A percentile compares a stretch with the other conserved stretches of the same genome.
These are phyloP conservation scores for Xylariaceae sp. DNA, from an alignment of 2,329 filamentous ascomycete species.

Conservation along the genomic window DNA sequence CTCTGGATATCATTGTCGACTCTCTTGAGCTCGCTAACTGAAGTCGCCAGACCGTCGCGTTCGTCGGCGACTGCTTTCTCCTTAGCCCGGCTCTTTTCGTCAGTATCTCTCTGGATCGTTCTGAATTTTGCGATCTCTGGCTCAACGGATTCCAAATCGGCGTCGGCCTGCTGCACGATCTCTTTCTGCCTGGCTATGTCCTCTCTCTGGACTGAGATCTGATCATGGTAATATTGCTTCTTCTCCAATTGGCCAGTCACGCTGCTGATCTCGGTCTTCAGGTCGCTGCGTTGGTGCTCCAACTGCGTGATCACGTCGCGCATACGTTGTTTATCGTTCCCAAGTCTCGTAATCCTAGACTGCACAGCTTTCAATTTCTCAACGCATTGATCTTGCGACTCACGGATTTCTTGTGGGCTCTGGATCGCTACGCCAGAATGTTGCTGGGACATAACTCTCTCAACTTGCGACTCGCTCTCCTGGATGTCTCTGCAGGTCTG, in stretches of 20 bases:
- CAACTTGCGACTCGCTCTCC: slow-evolving; percentile 68
- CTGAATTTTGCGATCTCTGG: slow-evolving; percentile 74
- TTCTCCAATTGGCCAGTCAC: slow-evolving; percentile 75
- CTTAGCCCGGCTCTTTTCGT: slow-evolving; percentile 64
- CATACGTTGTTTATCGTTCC: slow-evolving; percentile 65
- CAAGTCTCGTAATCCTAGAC: slow-evolving; percentile 60
- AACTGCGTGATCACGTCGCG: slow-evolving; percentile 64
- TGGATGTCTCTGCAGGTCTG: slow-evolving; percentile 69
- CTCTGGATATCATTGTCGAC: slow-evolving; percentile 73
- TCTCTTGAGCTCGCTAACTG: slow-evolving; percentile 70
- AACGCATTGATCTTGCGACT: slow-evolving; percentile 62
- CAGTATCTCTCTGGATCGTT: slow-evolving; percentile 71
- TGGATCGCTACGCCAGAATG: slow-evolving; percentile 60
- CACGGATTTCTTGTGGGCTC: slow-evolving; percentile 79
- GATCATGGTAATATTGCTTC: slow-evolving; percentile 65
- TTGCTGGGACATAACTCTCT: slow-evolving; percentile 71
- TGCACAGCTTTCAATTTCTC: slow-evolving; percentile 66
- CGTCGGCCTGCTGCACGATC: slow-evolving; percentile 64
- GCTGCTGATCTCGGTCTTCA: slow-evolving; percentile 66
- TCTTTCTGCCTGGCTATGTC: slow-evolving; percentile 66
- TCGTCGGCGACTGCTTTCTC: slow-evolving; percentile 70
- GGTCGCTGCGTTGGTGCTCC: slow-evolving; percentile 74
- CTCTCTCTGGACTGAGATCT: slow-evolving; percentile 69
- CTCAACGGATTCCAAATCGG: slow-evolving; percentile 67
- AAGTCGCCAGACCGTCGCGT: slow-evolving; percentile 67